Percentiles rank a stretch among this genome's conserved stretches.
phyloP scores from a whole-genome alignment of 106 monocot species.

The Alisma plantagoaquatica region DNA sequence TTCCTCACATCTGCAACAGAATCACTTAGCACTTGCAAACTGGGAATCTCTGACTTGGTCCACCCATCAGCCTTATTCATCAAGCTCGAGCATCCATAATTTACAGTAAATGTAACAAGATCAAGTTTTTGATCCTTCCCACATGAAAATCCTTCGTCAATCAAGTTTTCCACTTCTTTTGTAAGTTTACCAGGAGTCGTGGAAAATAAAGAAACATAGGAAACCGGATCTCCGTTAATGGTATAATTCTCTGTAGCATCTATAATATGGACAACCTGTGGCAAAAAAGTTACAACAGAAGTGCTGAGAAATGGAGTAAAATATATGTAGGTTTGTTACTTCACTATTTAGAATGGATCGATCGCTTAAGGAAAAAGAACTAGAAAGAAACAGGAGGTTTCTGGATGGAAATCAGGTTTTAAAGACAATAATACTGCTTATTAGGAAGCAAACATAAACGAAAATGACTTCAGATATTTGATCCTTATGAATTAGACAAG shows the following conservation, averaged over 20 bases:
- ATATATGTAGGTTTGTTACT: not conserved
- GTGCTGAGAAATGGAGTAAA: too few relatives aligned
- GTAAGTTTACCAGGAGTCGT: slow-evolving; percentile 62
- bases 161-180: slow-evolving; percentile 46
- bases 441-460: too few relatives aligned
- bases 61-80: slow-evolving; percentile 42
- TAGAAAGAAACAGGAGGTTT: too few relatives aligned
- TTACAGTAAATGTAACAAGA: slow-evolving; percentile 62
- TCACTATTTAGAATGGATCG: not conserved
- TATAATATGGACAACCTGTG: slow-evolving; percentile 93
- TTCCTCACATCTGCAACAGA: slow-evolving; percentile 31
- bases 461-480: too few relatives aligned
- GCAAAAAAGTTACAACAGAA: not conserved
- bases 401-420: too few relatives aligned
- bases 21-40: slow-evolving; percentile 57
- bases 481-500: too few relatives aligned
- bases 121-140: slow-evolving; percentile 45
- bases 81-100: slow-evolving; percentile 67
- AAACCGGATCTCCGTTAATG: slow-evolving; percentile 23
- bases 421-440: too few relatives aligned
- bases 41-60: slow-evolving; percentile 59
- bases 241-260: slow-evolving; percentile 39
- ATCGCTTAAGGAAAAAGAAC: too few relatives aligned
- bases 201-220: slow-evolving; percentile 76
- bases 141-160: slow-evolving; percentile 63